phyloP scores from a whole-genome alignment of 176 grass and related monocot genomes.

The Musa schizocarpa region DNA sequence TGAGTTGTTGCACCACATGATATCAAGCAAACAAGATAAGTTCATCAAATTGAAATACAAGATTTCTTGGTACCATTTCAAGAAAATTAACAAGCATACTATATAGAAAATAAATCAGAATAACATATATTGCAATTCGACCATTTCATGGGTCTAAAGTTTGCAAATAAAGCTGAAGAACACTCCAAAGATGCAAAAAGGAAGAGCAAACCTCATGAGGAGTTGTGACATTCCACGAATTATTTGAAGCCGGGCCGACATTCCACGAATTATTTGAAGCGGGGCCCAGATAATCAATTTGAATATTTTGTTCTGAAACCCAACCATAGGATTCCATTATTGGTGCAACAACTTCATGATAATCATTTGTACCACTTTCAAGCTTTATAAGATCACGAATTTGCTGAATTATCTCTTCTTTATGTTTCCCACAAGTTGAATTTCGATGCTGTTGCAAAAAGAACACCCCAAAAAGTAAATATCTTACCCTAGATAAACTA shows the following conservation, averaged over 20 bases:
- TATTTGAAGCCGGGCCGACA: background rate
- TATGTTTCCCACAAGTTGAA: slow-evolving; percentile 24
- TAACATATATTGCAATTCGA: background rate
- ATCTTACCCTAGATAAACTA: background rate
- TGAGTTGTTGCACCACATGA: background rate
- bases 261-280: slow-evolving; percentile 28
- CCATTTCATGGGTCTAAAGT: no score
- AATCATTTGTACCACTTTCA: slow-evolving; percentile 15
- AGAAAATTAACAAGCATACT: background rate
- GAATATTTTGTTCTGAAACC: slow-evolving; percentile 28
- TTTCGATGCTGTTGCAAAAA: slow-evolving; percentile 25
- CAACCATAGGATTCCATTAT: slow-evolving; percentile 22
- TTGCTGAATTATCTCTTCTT: slow-evolving; percentile 45
- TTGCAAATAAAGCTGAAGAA: background rate
- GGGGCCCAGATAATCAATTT: slow-evolving; percentile 19
- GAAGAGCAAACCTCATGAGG: slow-evolving; percentile 33
- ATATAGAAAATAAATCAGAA: background rate
- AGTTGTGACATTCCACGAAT: slow-evolving; percentile 27
- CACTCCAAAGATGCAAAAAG: background rate
- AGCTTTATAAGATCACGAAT: slow-evolving; percentile 45
- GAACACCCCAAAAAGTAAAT: background rate
- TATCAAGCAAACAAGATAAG: background rate
- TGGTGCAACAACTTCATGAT: slow-evolving; percentile 21
- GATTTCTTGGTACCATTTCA: background rate
- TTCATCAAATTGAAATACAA: no score